Evolutionary conservation across 1,139 yeast species (phyloP).

Genomic region (Protomyces pachydermus): DNA sequence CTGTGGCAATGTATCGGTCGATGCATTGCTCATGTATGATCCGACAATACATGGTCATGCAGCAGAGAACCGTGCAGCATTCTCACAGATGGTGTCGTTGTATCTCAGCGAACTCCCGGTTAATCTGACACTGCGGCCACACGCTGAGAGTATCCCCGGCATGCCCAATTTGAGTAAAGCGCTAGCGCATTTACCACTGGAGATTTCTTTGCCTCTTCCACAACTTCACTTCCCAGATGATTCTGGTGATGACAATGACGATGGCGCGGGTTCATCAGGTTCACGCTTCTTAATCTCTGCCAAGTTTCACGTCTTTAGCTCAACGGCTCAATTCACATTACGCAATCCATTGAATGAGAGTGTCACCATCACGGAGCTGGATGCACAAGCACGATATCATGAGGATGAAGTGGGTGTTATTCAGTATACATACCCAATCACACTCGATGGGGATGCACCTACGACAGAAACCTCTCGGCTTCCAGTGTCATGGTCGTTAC

Average conservation of each 20-base stretch:
- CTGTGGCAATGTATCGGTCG: not conserved
- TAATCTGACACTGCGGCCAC: conserved; percentile 13
- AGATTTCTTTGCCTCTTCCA: conserved; percentile 7
- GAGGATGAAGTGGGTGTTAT: conserved; percentile 13
- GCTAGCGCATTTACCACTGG: conserved; percentile 8
- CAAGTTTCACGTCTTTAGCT: conserved; percentile 15
- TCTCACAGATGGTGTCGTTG: conserved; percentile 1
- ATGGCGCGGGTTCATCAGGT: not conserved
- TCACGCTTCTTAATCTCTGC: conserved; percentile 18
- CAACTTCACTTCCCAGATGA: not conserved
- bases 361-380: conserved; percentile 9
- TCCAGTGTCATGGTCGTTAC: conserved; percentile 24
- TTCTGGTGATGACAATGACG: not conserved
- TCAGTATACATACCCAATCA: conserved; percentile 17
- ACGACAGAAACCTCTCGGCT: conserved; percentile 13
- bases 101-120: conserved; percentile 16
- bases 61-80: not conserved
- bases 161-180: conserved; percentile 14
- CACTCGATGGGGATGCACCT: conserved; percentile 2
- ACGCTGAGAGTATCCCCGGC: conserved; percentile 7
- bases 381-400: conserved; percentile 12
- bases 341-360: conserved; percentile 21
- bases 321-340: conserved; percentile 16
- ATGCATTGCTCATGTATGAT: conserved; percentile 5
- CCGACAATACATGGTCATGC: not conserved